Conservation (phyloP, 2,329 filamentous ascomycete genomes). For the Colletotrichum sp. region DNA sequence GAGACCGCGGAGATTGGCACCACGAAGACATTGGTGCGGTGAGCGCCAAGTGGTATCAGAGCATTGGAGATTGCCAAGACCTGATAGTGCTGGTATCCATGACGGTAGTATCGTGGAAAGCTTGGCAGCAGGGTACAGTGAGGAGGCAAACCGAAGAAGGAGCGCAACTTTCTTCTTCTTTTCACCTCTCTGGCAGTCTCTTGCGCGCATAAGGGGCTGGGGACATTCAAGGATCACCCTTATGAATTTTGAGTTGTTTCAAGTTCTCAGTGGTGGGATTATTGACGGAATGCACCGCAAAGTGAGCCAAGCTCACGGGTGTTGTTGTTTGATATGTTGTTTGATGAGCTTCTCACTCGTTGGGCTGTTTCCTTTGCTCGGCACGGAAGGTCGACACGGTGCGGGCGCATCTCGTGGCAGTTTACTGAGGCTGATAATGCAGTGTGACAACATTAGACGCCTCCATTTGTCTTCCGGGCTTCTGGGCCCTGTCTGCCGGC, state of each 20-base stretch:
- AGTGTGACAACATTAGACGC: not conserved
- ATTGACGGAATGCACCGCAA: not conserved
- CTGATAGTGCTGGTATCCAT: not conserved
- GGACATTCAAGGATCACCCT: not conserved
- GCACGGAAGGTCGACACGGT: not conserved
- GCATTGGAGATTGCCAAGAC: not conserved
- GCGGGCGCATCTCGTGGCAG: not conserved
- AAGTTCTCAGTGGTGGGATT: not conserved
- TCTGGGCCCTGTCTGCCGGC: not conserved
- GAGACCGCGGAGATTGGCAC: not conserved
- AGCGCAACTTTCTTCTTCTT: not conserved
- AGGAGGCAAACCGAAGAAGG: not conserved
- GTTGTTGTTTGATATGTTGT: not conserved
- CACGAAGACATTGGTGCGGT: not conserved
- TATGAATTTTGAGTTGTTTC: not conserved
- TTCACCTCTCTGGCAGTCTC: not conserved
- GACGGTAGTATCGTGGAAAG: not conserved
- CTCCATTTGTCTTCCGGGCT: not conserved
- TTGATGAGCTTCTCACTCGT: not conserved
- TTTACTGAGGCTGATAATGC: not conserved
- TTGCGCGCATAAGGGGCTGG: not conserved
- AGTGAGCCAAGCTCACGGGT: not conserved
- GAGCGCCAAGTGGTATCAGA: not conserved
- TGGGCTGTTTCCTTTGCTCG: not conserved
- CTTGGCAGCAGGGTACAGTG: constrained; percentile 5